phyloP scores from a whole-genome alignment of 163 green algal genomes.

The Smithsoniella earleae region DNA sequence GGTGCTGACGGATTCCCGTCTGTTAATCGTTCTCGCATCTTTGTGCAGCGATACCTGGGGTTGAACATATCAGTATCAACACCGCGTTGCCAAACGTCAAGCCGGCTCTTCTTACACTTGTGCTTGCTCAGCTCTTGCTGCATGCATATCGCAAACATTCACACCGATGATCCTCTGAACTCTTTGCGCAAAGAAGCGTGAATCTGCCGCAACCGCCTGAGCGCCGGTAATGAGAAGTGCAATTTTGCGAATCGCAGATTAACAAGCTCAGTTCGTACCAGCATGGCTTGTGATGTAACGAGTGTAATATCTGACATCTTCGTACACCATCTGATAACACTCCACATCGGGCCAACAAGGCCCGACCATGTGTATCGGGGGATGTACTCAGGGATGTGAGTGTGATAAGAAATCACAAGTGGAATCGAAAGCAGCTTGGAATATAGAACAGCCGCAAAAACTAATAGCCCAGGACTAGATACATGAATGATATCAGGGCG shows the following conservation, averaged over 20 bases:
- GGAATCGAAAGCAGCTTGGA: constrained; percentile 75
- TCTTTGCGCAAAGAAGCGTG: too few relatives aligned
- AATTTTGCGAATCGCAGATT: too few relatives aligned
- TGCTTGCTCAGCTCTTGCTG: constrained; percentile 47
- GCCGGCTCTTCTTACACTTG: constrained; percentile 46
- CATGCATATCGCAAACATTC: too few relatives aligned
- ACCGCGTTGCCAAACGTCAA: constrained; percentile 78
- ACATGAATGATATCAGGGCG: constrained; percentile 86
- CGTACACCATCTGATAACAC: constrained; percentile 79
- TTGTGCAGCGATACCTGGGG: constrained; percentile 55
- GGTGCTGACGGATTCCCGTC: constrained; percentile 58
- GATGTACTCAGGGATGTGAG: constrained; percentile 95
- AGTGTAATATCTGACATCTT: constrained; percentile 74
- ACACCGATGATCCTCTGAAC: too few relatives aligned
- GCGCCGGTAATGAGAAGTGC: too few relatives aligned
- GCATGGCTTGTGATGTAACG: constrained; percentile 69
- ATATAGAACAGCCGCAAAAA: constrained; percentile 78
- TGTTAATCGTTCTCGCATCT: constrained; percentile 59
- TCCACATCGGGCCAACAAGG: constrained; percentile 81
- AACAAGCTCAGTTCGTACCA: too few relatives aligned
- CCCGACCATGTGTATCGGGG: constrained; percentile 76
- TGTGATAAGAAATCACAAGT: constrained; percentile 94
- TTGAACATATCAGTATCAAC: constrained; percentile 87
- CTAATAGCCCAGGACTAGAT: constrained; percentile 57
- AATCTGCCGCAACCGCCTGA: too few relatives aligned